Evolutionary conservation across 164 flowering plant species (phyloP).

Genomic region (Liriodendron chinense): DNA sequence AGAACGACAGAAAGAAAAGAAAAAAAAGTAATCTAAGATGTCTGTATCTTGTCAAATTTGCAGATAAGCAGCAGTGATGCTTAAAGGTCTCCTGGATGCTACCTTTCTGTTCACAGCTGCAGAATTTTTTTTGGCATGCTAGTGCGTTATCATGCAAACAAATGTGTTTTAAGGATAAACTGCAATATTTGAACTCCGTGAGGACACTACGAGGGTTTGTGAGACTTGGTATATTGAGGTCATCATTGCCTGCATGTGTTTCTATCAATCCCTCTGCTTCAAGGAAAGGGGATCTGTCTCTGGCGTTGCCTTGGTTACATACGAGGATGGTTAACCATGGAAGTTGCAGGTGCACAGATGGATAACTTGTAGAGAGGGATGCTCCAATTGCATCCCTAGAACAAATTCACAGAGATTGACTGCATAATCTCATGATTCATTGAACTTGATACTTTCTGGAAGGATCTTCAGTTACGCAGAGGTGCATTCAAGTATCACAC

Average conservation of each 20-base stretch:
- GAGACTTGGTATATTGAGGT: constrained; percentile 1
- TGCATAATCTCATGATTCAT: constrained; percentile 1
- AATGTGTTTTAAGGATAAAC: constrained; percentile 16
- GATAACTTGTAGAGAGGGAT: constrained; percentile 18
- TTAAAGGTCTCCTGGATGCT: background rate
- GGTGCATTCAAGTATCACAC: constrained; percentile 10
- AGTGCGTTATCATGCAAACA: constrained; percentile 9
- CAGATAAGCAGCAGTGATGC: background rate
- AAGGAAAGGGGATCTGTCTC: constrained; percentile 9
- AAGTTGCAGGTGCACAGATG: constrained; percentile 12
- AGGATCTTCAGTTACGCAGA: constrained; percentile 18
- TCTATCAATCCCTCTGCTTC: background rate
- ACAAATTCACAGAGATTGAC: background rate
- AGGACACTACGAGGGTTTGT: constrained; percentile 2
- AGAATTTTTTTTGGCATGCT: background rate
- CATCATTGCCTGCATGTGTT: constrained; percentile 9
- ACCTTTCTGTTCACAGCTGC: background rate
- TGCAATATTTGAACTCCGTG: constrained; percentile 1
- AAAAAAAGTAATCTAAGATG: background rate
- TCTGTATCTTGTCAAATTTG: background rate
- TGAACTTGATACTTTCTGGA: constrained; percentile 1
- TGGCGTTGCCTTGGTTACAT: constrained; percentile 7
- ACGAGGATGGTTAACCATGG: constrained; percentile 20
- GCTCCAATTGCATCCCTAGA: constrained; percentile 12
- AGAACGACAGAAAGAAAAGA: background rate